phyloP scores from a whole-genome alignment of 2,329 filamentous ascomycete species.

The Phoma herbarum region DNA sequence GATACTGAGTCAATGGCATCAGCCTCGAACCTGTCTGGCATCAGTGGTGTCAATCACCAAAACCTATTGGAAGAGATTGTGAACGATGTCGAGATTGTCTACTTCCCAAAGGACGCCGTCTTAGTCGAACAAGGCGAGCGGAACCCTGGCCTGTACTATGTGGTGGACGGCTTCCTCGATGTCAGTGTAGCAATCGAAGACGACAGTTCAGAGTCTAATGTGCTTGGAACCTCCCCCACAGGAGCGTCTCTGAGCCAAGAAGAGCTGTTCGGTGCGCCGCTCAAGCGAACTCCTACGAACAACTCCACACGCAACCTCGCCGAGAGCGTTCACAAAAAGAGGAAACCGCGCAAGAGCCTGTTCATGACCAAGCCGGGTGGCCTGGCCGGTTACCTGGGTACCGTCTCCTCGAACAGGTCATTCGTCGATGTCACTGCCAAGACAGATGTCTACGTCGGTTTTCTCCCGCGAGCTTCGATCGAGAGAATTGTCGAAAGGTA shows the following conservation, averaged over 20 bases:
- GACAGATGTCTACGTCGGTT: constrained; percentile 97
- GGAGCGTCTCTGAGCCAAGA: constrained; percentile 47
- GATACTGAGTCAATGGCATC: constrained; percentile 85
- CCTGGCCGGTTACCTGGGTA: constrained; percentile 91
- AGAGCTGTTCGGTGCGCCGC: constrained; percentile 45
- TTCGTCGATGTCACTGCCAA: constrained; percentile 98
- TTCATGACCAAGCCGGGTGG: constrained; percentile 95
- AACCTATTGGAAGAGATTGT: constrained; percentile 82
- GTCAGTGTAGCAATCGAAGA: constrained; percentile 83
- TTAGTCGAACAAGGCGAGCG: constrained; percentile 95
- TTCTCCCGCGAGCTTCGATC: constrained; percentile 82
- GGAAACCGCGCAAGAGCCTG: constrained; percentile 72
- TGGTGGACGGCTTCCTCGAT: constrained; percentile 95
- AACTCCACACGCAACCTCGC: constrained; percentile 38
- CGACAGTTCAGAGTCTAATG: constrained; percentile 57
- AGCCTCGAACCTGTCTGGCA: constrained; percentile 53
- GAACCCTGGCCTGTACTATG: constrained; percentile 97
- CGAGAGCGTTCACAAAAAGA: constrained; percentile 53
- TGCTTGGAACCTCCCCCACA: constrained; percentile 54
- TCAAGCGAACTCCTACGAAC: constrained; percentile 38
- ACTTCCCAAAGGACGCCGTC: constrained; percentile 92
- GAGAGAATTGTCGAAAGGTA: constrained; percentile 94
- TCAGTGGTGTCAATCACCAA: constrained; percentile 67
- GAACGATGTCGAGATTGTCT: constrained; percentile 95
- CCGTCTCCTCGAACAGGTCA: constrained; percentile 91